These are phyloP conservation scores for Solanum hybrid DNA, from an alignment of 305 asterid species.

Conservation along the genomic window DNA sequence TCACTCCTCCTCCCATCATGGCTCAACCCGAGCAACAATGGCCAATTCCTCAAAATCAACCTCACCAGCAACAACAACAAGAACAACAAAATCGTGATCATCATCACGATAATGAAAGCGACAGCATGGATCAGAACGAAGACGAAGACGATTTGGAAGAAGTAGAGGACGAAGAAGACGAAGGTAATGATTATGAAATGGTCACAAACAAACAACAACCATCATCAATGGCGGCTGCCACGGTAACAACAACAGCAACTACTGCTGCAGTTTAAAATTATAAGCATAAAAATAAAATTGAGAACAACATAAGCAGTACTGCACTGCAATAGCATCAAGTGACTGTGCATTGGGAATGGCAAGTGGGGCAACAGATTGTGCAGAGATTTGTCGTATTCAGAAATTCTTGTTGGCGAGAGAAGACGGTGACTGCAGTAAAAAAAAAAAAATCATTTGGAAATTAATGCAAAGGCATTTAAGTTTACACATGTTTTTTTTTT, in stretches of 20 bases:
- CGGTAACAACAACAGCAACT: conserved; percentile 1
- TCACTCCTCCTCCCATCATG: conserved; percentile 33
- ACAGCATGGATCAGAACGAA: conserved; percentile 20
- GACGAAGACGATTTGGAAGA: background rate
- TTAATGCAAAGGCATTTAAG: conserved; percentile 1
- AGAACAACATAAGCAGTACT: background rate
- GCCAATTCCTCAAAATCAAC: conserved; percentile 40
- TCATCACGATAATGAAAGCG: conserved; percentile 28
- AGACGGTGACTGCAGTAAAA: conserved; percentile 19
- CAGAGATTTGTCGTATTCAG: conserved; percentile 36
- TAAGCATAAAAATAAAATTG: background rate
- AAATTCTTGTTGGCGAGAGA: conserved; percentile 15
- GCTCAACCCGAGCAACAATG: conserved; percentile 92
- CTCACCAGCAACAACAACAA: background rate
- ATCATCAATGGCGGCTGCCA: conserved; percentile 22
- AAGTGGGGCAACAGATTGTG: conserved; percentile 37
- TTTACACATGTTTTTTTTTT: background rate
- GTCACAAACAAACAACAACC: conserved; percentile 44
- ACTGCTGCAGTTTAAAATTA: conserved; percentile 22
- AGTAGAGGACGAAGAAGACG: conserved; percentile 38
- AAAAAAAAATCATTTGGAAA: background rate
- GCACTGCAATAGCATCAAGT: conserved; percentile 1
- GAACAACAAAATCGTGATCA: background rate
- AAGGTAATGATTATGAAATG: conserved; percentile 46
- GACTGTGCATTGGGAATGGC: conserved; percentile 20